These are phyloP conservation scores for Aspergillus awamori DNA, from an alignment of 2,329 filamentous ascomycete genomes.

Conservation along the genomic window DNA sequence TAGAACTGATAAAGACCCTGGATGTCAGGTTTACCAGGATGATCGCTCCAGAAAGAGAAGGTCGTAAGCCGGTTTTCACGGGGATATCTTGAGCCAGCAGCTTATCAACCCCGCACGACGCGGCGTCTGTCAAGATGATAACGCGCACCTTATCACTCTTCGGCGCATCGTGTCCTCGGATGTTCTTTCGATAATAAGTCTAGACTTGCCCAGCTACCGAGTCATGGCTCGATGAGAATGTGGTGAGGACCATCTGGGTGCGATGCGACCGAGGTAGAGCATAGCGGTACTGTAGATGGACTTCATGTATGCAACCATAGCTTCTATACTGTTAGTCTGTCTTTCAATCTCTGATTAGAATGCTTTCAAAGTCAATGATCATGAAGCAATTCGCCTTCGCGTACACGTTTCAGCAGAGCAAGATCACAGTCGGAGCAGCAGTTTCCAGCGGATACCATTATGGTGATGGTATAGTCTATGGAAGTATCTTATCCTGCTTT, in stretches of 20 bases:
- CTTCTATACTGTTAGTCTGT: too few species aligned
- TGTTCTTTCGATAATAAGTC: background rate
- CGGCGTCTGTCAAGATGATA: background rate
- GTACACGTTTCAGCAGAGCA: too few species aligned
- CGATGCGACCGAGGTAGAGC: background rate
- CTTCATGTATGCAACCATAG: too few species aligned
- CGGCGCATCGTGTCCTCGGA: background rate
- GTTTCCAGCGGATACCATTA: too few species aligned
- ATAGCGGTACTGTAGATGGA: background rate
- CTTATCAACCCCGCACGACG: constrained; percentile 13
- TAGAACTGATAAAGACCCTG: background rate
- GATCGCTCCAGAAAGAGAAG: constrained; percentile 8
- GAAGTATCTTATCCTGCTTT: too few species aligned
- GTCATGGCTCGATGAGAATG: background rate
- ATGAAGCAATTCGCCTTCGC: too few species aligned
- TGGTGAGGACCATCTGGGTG: background rate
- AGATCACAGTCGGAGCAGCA: too few species aligned
- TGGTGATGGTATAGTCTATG: too few species aligned
- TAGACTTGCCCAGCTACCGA: background rate
- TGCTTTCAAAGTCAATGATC: too few species aligned
- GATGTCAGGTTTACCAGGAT: background rate
- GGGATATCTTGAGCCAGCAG: background rate
- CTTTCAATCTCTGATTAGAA: too few species aligned
- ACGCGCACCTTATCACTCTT: background rate
- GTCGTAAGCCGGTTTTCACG: background rate